A percentile compares a stretch with the other conserved stretches of the same genome.
These are phyloP conservation scores for Xylaria longipes DNA, from an alignment of 495 filamentous ascomycete genomes.

Conservation along the genomic window DNA sequence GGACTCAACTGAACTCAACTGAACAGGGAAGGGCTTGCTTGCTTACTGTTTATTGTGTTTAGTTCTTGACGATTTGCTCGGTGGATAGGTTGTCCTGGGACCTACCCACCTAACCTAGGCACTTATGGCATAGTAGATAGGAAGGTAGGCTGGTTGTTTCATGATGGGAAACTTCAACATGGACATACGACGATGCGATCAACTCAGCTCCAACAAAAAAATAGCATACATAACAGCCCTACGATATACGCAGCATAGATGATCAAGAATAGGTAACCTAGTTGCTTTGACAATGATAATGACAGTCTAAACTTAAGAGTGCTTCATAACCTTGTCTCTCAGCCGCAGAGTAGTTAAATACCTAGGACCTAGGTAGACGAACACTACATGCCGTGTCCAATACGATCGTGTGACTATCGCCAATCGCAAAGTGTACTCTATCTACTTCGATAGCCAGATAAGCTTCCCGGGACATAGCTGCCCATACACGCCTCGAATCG, in stretches of 20 bases:
- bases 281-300: not conserved
- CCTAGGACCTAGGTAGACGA: too few species aligned
- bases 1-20: not conserved
- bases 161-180: not conserved
- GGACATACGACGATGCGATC: not conserved
- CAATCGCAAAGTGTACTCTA: too few species aligned
- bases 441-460: too few species aligned
- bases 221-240: not conserved
- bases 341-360: not conserved
- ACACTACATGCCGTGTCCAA: not conserved
- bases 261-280: not conserved
- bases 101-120: not conserved
- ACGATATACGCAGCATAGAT: not conserved
- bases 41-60: constrained; percentile 1
- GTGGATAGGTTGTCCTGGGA: not conserved
- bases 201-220: not conserved
- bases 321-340: not conserved
- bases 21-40: not conserved
- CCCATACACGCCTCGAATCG: too few species aligned
- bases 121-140: not conserved
- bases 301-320: not conserved
- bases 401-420: too few species aligned
- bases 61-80: not conserved
- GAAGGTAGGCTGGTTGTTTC: not conserved
- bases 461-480: too few species aligned